Base-by-base conservation (phyloP, 306 rosid genomes). In the Rosa rugosa region DNA sequence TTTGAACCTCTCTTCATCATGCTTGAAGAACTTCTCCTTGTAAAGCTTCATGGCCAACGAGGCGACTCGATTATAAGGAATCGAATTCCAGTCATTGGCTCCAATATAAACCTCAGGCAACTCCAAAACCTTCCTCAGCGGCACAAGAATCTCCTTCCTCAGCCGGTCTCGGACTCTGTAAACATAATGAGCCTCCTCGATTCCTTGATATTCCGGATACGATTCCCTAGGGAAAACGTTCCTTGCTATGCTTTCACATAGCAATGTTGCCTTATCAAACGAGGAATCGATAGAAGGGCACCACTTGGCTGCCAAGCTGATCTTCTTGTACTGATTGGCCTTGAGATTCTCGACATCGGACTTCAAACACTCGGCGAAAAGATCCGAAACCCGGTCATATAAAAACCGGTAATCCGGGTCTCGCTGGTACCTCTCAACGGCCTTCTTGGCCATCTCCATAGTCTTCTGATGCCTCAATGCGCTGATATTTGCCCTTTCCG, bases 251-350 rank as follows among this genome's bases (percentile, higher is more conserved):
- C 87, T 79, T 70, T 91, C 97, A 12, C 97, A 91, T 1, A 91
- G 68, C 72, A 91, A 64, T 0, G 91, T 86, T 1, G 88, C 81
- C 0, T 81, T 87, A 11, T 91, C 92, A 25, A 86, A 91, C 0
- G 92, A 91, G 0, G 89, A 89, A 27, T 89, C 92, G 5, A 86
- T 73, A 0, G 92, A 87, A 38, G 97, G 97, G 22, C 97, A 91
- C 97, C 93, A 91, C 20, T 89, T 89, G 0, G 92, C 89, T 18
- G 97, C 91, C 31, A 91, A 87, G 69, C 90, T 88, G 62, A 91
- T 78, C 63, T 83, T 84, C 6, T 38, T 54, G 0, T 34, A 11
- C 7, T 75, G 42, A 23, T 86, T 80, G 0, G 82, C 45, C 4
- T 66, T 84, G 59, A 92, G 44, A 68, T 66, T 76, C 66, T 84